phyloP scores from a whole-genome alignment of 1,139 yeast species.

The Candida smagusa region DNA sequence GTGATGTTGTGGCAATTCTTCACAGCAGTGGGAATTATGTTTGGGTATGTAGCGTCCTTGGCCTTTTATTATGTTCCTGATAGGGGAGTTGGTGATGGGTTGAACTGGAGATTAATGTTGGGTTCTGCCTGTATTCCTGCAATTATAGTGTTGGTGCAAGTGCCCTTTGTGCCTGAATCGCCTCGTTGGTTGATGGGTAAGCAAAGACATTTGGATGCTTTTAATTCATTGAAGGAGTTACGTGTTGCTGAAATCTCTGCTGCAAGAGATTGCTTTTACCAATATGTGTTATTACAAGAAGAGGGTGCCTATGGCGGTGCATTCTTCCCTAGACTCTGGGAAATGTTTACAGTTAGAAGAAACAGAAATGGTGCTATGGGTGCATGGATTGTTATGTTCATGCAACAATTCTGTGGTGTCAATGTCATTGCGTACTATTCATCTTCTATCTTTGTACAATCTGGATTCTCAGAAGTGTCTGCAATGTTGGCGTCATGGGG shows the following conservation, averaged over 20 bases:
- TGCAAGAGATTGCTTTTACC: slow-evolving; percentile 28
- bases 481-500: slow-evolving; percentile 84
- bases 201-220: slow-evolving; percentile 23
- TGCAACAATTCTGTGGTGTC: slow-evolving; percentile 93
- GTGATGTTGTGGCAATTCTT: slow-evolving; percentile 90
- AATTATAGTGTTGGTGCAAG: slow-evolving; percentile 58
- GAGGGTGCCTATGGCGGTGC: slow-evolving; percentile 60
- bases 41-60: slow-evolving; percentile 69
- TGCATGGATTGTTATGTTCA: slow-evolving; percentile 79
- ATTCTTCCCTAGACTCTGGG: slow-evolving; percentile 47
- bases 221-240: slow-evolving; percentile 16
- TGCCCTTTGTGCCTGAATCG: slow-evolving; percentile 45
- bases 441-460: slow-evolving; percentile 65
- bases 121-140: slow-evolving; percentile 80
- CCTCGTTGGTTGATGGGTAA: slow-evolving; percentile 33
- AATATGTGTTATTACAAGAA: slow-evolving; percentile 45
- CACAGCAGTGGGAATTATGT: slow-evolving; percentile 84
- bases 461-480: slow-evolving; percentile 59
- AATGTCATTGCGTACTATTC: slow-evolving; percentile 85
- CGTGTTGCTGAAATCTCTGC: slow-evolving; percentile 21
- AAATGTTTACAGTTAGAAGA: slow-evolving; percentile 70
- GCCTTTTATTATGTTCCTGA: slow-evolving; percentile 46
- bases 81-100: slow-evolving; percentile 25
- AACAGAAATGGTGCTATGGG: slow-evolving; percentile 82
- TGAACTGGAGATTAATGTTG: slow-evolving; percentile 80